A percentile compares a stretch with the other conserved stretches of the same genome.
phyloP scores from a whole-genome alignment of 495 filamentous ascomycete genomes.

The Viridothelium virens region DNA sequence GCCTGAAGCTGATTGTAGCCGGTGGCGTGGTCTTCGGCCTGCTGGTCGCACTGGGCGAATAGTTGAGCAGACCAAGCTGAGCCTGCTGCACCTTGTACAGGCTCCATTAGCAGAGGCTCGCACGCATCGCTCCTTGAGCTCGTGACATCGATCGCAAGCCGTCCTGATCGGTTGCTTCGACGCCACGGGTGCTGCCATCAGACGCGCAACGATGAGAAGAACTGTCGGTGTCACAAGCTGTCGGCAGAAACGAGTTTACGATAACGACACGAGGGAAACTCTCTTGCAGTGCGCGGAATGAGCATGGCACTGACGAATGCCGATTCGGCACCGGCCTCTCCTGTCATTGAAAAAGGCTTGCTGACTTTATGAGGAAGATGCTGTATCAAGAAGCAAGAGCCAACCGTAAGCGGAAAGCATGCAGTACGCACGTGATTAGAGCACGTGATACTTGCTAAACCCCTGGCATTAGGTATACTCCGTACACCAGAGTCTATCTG shows the following conservation, averaged over 20 bases:
- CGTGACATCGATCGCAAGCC: slow-evolving; percentile 28
- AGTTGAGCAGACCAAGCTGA: slow-evolving; percentile 19
- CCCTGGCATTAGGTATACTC: too few relatives aligned
- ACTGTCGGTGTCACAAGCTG: slow-evolving; percentile 7
- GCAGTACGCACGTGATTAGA: too few relatives aligned
- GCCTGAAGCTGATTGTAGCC: slow-evolving; percentile 8
- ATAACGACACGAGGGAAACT: slow-evolving; percentile 2
- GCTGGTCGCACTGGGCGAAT: slow-evolving; percentile 17
- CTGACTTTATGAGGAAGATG: neutral
- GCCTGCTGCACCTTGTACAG: slow-evolving; percentile 25
- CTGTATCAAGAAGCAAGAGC: too few relatives aligned
- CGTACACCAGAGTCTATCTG: too few relatives aligned
- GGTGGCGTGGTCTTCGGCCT: slow-evolving; percentile 19
- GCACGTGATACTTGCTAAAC: too few relatives aligned
- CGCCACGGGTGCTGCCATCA: slow-evolving; percentile 5
- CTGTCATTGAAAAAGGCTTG: neutral
- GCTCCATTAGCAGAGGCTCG: slow-evolving; percentile 9
- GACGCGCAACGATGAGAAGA: slow-evolving; percentile 8
- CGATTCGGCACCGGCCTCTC: neutral
- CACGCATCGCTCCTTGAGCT: slow-evolving; percentile 27
- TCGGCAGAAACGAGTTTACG: slow-evolving; percentile 6
- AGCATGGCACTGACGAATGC: slow-evolving; percentile 7
- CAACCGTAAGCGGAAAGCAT: too few relatives aligned
- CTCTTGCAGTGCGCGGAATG: neutral
- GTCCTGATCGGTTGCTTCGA: slow-evolving; percentile 5